A percentile compares a stretch with the other conserved stretches of the same genome.
These are phyloP conservation scores for Ogataea polymorpha DNA, from an alignment of 805 yeast species.

Conservation along the genomic window DNA sequence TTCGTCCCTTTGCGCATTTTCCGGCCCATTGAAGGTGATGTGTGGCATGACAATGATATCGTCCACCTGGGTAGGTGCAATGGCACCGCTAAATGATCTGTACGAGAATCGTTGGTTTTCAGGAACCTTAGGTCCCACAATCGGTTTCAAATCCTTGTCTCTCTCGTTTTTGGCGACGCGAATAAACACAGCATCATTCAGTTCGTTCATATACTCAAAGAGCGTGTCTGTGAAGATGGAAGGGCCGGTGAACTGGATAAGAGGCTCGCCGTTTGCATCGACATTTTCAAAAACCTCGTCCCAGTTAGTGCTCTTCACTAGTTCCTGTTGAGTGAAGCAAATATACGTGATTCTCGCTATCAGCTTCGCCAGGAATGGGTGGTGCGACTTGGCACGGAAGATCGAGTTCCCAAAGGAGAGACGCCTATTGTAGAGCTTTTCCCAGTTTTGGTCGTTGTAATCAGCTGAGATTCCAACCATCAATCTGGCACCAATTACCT, in stretches of 20 bases:
- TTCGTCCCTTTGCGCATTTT: conserved; percentile 23
- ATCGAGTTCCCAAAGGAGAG: conserved; percentile 20
- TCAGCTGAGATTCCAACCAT: conserved; percentile 23
- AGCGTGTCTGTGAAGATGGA: conserved; percentile 35
- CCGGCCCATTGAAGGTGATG: conserved; percentile 29
- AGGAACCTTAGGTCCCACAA: conserved; percentile 31
- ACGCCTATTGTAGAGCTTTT: conserved; percentile 24
- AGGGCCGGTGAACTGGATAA: conserved; percentile 33
- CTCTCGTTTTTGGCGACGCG: conserved; percentile 32
- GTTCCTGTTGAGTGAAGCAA: conserved; percentile 23
- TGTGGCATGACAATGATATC: conserved; percentile 32
- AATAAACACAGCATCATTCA: conserved; percentile 27
- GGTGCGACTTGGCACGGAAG: conserved; percentile 26
- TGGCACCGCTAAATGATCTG: conserved; percentile 29
- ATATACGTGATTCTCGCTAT: conserved; percentile 31
- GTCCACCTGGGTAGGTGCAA: conserved; percentile 33
- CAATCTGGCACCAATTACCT: conserved; percentile 14
- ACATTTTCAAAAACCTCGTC: conserved; percentile 27
- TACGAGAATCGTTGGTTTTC: conserved; percentile 28
- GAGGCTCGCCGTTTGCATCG: conserved; percentile 35
- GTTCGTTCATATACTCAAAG: conserved; percentile 31
- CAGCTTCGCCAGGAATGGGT: conserved; percentile 25
- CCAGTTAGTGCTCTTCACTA: conserved; percentile 29
- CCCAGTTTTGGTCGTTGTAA: conserved; percentile 26
- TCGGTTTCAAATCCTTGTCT: conserved; percentile 23